Conservation (phyloP, 495 filamentous ascomycete genomes). For the Aspergillus indologenus region DNA sequence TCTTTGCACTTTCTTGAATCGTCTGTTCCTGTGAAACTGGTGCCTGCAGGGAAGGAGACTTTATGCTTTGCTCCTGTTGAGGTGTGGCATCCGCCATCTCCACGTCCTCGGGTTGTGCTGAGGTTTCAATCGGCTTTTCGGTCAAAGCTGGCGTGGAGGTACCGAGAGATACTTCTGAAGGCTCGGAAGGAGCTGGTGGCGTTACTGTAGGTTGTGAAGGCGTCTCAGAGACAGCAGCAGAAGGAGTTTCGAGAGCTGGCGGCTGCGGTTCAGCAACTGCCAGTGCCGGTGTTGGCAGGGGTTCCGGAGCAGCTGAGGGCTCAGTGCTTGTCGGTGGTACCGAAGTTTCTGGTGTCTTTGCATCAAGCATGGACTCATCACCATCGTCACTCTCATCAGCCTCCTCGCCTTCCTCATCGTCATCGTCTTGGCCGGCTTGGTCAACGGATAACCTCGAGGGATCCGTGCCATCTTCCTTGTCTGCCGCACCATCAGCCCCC, state of each 20-base stretch:
- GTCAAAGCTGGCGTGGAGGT: constrained; percentile 4
- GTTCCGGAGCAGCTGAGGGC: constrained; percentile 19
- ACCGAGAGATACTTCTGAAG: constrained; percentile 2
- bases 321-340: constrained; percentile 25
- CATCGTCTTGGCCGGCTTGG: constrained; percentile 43
- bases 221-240: constrained; percentile 19
- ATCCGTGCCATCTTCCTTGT: constrained; percentile 36
- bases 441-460: constrained; percentile 33
- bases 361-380: constrained; percentile 55
- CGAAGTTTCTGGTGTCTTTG: constrained; percentile 44
- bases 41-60: background rate
- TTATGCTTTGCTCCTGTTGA: background rate
- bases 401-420: constrained; percentile 36
- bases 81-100: constrained; percentile 21
- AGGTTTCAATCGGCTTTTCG: constrained; percentile 9
- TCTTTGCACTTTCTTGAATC: constrained; percentile 5
- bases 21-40: constrained; percentile 4
- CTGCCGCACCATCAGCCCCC: constrained; percentile 16
- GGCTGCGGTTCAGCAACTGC: constrained; percentile 10
- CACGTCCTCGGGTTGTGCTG: constrained; percentile 30
- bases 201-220: constrained; percentile 14
- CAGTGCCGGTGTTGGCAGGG: constrained; percentile 6
- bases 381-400: constrained; percentile 53
- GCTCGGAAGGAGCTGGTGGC: constrained; percentile 13
- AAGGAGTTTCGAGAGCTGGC: constrained; percentile 29